These are phyloP conservation scores for Candida saitoana DNA, from an alignment of 805 yeast species.

Conservation along the genomic window DNA sequence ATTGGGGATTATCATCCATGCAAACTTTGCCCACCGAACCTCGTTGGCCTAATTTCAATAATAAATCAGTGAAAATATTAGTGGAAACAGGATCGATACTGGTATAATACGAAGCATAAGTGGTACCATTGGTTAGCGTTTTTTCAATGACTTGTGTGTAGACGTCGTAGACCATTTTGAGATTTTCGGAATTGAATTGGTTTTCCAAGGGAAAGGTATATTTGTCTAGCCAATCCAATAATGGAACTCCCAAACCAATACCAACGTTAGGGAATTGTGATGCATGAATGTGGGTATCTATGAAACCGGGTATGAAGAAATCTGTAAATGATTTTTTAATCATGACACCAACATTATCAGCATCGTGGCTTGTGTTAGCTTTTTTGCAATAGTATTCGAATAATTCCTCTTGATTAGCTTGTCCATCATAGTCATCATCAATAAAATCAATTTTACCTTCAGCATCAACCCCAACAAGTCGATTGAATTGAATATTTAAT, in stretches of 20 bases:
- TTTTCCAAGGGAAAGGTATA: slow-evolving; percentile 91
- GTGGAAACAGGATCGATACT: slow-evolving; percentile 80
- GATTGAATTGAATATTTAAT: slow-evolving; percentile 51
- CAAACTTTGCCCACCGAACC: slow-evolving; percentile 92
- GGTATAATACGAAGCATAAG: slow-evolving; percentile 88
- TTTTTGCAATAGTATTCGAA: slow-evolving; percentile 3
- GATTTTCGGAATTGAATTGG: slow-evolving; percentile 45
- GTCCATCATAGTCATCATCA: slow-evolving; percentile 14
- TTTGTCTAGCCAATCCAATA: slow-evolving; percentile 82
- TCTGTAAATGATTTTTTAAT: slow-evolving; percentile 29
- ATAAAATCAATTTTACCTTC: slow-evolving; percentile 51
- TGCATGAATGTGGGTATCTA: slow-evolving; percentile 45
- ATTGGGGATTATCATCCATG: slow-evolving; percentile 72
- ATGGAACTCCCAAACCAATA: slow-evolving; percentile 77
- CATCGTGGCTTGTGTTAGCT: not conserved
- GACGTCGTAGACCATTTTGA: slow-evolving; percentile 52
- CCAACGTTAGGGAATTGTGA: slow-evolving; percentile 44
- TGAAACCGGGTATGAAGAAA: slow-evolving; percentile 59
- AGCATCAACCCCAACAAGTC: slow-evolving; percentile 60
- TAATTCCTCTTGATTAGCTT: slow-evolving; percentile 13
- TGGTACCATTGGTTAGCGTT: slow-evolving; percentile 79
- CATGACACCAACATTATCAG: slow-evolving; percentile 9
- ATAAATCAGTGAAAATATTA: slow-evolving; percentile 67
- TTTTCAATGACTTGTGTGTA: slow-evolving; percentile 65
- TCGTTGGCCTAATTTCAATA: slow-evolving; percentile 69